phyloP scores from a whole-genome alignment of 257 asterid genomes.

The Nicotiana benthamiana region DNA sequence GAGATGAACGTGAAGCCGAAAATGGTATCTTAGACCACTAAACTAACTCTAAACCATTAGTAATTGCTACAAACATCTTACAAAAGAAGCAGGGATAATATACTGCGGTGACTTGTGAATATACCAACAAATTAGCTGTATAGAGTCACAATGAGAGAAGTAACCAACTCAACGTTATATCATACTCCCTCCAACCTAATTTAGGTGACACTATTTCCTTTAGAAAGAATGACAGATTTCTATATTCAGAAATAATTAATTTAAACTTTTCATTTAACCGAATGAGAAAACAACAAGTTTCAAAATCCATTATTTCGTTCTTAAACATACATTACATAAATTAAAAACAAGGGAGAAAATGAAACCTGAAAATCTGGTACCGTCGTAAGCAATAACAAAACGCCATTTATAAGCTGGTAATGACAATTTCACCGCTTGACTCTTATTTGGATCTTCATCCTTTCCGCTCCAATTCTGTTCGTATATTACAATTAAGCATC shows the following conservation, averaged over 20 bases:
- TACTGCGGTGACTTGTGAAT: not conserved
- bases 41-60: not conserved
- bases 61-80: not conserved
- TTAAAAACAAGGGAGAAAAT: not conserved
- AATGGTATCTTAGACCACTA: not conserved
- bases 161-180: not conserved
- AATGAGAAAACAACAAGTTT: too few species aligned
- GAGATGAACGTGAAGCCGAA: not conserved
- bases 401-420: constrained; percentile 61
- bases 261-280: too few species aligned
- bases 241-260: too few species aligned
- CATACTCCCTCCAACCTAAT: too few species aligned
- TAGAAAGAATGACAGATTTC: too few species aligned
- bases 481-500: not conserved
- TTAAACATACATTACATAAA: too few species aligned
- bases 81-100: not conserved
- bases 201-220: too few species aligned
- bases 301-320: too few species aligned
- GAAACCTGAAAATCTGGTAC: constrained; percentile 81
- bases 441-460: constrained; percentile 13
- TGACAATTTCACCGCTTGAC: constrained; percentile 1
- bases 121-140: not conserved
- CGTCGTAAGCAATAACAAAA: constrained; percentile 76
- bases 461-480: constrained; percentile 31
- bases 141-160: not conserved